Evolutionary conservation across 257 asterid genomes (phyloP).

Genomic region (Solanum infundibuliforme): DNA sequence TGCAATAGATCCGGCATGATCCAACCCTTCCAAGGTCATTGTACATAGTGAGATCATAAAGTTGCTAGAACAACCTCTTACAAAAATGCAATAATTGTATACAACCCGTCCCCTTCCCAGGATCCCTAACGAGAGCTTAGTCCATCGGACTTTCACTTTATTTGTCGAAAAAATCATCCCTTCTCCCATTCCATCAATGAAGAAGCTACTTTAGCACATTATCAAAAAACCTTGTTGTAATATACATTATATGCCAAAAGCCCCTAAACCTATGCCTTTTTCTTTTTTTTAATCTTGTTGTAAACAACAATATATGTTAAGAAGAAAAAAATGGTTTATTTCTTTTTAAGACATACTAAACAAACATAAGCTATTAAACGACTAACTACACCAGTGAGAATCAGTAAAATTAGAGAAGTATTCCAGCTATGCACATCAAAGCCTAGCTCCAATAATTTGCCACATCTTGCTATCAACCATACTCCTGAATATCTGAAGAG

Average conservation of each 20-base stretch:
- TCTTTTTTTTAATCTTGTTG: background rate
- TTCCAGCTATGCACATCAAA: constrained; percentile 54
- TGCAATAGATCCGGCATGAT: background rate
- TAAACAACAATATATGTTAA: background rate
- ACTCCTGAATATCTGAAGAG: constrained; percentile 60
- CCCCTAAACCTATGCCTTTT: background rate
- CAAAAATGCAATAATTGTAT: background rate
- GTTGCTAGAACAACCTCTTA: background rate
- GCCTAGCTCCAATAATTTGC: constrained; percentile 53
- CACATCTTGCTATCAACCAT: constrained; percentile 93
- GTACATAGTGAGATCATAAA: background rate
- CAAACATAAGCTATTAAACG: constrained; percentile 65
- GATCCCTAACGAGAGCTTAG: background rate
- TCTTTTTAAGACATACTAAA: constrained; percentile 54
- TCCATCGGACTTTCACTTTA: background rate
- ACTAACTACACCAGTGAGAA: constrained; percentile 39
- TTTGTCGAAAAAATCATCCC: background rate
- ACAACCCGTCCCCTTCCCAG: fast-evolving
- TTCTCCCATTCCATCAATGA: background rate
- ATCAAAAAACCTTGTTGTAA: background rate
- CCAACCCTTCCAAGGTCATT: background rate
- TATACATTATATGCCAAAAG: background rate
- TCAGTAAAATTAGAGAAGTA: constrained; percentile 33
- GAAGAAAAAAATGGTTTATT: constrained; percentile 18
- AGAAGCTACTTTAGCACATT: background rate